Percentiles rank a stretch among this genome's conserved stretches.
These are phyloP conservation scores for Fusarium oligoseptatum DNA, from an alignment of 2,329 filamentous ascomycete species.

Conservation along the genomic window DNA sequence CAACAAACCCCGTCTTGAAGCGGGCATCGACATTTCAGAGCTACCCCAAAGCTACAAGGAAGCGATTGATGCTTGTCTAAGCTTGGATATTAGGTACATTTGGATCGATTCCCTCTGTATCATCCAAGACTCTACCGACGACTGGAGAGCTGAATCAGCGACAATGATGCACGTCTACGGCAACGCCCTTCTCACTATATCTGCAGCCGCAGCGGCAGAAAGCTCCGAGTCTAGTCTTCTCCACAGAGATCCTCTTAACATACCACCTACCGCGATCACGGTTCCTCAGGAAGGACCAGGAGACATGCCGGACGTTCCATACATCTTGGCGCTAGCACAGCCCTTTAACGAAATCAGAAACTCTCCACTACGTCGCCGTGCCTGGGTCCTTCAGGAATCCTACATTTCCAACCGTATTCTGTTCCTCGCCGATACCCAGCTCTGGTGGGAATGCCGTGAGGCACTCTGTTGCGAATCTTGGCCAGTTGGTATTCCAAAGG, in stretches of 20 bases:
- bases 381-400: conserved; percentile 12
- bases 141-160: conserved; percentile 2
- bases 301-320: neutral
- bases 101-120: conserved; percentile 8
- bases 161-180: conserved; percentile 8
- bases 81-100: neutral
- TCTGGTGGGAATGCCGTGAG: conserved; percentile 12
- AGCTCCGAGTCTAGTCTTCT: neutral
- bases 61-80: neutral
- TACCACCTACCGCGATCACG: neutral
- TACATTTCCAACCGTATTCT: conserved; percentile 1
- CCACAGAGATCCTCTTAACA: neutral
- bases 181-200: neutral
- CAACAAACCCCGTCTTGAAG: neutral
- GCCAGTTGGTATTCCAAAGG: neutral
- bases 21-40: neutral
- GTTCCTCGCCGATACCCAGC: neutral
- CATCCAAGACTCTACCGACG: neutral
- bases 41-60: conserved; percentile 12
- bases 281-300: neutral
- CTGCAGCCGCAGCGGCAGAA: neutral
- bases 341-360: neutral
- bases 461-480: neutral
- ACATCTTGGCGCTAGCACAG: neutral
- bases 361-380: neutral